Evolutionary conservation across 768 basidiomycete species (phyloP).

Genomic region (Cystobasidium onofrii): DNA sequence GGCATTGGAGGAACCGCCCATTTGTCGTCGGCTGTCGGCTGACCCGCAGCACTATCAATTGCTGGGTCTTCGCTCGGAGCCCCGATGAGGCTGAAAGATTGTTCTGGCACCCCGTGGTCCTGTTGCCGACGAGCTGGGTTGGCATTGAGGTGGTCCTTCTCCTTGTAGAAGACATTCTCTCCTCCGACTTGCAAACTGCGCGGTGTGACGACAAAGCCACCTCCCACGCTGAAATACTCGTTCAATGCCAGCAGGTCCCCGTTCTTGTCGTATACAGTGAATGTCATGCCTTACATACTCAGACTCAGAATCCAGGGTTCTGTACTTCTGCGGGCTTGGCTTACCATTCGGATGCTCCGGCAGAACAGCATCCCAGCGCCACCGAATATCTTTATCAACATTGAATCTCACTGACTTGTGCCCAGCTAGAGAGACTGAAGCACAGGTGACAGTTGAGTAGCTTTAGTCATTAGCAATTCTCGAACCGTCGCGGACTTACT

Average conservation of each 20-base stretch:
- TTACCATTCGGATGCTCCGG: constrained; percentile 68
- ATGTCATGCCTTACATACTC: constrained; percentile 67
- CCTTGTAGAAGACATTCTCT: constrained; percentile 91
- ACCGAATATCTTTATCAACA: constrained; percentile 84
- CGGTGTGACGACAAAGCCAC: constrained; percentile 90
- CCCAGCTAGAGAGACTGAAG: constrained; percentile 60
- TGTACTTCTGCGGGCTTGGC: no score
- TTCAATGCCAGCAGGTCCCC: constrained; percentile 87
- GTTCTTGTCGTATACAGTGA: constrained; percentile 69
- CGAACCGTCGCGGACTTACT: not conserved
- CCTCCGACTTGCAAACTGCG: constrained; percentile 52
- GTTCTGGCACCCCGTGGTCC: constrained; percentile 36
- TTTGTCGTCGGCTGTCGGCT: not conserved
- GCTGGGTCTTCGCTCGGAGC: not conserved
- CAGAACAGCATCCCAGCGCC: constrained; percentile 78
- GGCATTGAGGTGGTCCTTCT: constrained; percentile 71
- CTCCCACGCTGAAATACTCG: constrained; percentile 77
- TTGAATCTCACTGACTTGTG: constrained; percentile 71
- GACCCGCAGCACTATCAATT: not conserved
- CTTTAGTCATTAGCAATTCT: not conserved
- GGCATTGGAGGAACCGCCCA: constrained; percentile 36
- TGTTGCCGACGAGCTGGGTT: constrained; percentile 59
- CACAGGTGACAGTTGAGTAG: not conserved
- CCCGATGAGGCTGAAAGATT: not conserved
- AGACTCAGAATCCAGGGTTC: constrained; percentile 51